These are phyloP conservation scores for Phytophthora quininea DNA, from an alignment of 352 stramenopile genomes.

Conservation along the genomic window DNA sequence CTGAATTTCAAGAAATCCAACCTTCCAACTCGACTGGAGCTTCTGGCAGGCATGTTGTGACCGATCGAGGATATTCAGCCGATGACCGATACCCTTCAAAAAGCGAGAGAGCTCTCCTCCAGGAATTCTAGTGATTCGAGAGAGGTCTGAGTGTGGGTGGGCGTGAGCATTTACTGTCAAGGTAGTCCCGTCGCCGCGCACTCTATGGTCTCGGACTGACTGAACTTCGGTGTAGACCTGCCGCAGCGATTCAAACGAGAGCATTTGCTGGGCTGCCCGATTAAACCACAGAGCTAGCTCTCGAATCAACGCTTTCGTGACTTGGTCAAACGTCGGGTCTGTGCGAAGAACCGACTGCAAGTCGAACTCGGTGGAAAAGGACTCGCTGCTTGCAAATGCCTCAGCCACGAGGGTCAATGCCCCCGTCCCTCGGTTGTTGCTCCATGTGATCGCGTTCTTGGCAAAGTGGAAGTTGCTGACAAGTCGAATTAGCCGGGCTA, in stretches of 20 bases:
- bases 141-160: constrained; percentile 21
- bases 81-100: constrained; percentile 43
- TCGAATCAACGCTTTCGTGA: constrained; percentile 34
- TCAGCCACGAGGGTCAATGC: constrained; percentile 38
- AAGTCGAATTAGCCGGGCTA: constrained; percentile 60
- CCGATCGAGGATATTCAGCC: constrained; percentile 46
- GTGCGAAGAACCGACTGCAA: constrained; percentile 54
- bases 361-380: constrained; percentile 41
- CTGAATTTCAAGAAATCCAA: constrained; percentile 79
- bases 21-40: constrained; percentile 69
- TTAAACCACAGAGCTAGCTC: constrained; percentile 59
- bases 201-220: constrained; percentile 28
- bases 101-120: constrained; percentile 51
- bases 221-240: constrained; percentile 56
- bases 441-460: constrained; percentile 65
- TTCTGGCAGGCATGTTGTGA: constrained; percentile 71
- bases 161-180: neutral
- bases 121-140: constrained; percentile 40
- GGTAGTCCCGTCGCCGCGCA: constrained; percentile 1
- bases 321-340: constrained; percentile 48
- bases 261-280: constrained; percentile 57
- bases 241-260: constrained; percentile 59
- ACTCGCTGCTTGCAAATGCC: constrained; percentile 35
- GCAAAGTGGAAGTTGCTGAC: constrained; percentile 69
- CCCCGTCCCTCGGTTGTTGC: constrained; percentile 50